Percentiles rank a stretch among this genome's conserved stretches.
These are phyloP conservation scores for Candida coquimbonensis DNA, from an alignment of 805 yeast genomes.

Conservation along the genomic window DNA sequence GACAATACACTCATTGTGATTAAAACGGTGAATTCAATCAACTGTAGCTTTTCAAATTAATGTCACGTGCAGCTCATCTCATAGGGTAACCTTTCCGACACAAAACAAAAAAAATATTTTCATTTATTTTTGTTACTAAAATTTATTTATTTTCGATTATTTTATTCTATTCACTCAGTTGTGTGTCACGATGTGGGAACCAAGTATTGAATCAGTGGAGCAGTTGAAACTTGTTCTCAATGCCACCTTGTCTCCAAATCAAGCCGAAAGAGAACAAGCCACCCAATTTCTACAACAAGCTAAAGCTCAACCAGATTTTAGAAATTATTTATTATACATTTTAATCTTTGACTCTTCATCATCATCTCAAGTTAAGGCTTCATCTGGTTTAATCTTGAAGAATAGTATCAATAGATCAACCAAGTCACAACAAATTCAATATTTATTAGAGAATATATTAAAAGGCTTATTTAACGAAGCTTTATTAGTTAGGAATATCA, in stretches of 20 bases:
- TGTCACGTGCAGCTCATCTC: constrained; percentile 1
- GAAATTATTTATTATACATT: constrained; percentile 69
- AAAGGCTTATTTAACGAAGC: constrained; percentile 46
- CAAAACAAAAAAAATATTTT: too few relatives aligned
- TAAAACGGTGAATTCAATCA: too few relatives aligned
- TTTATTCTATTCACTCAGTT: neutral
- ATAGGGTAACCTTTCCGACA: neutral
- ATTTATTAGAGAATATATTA: constrained; percentile 30
- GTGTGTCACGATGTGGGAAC: constrained; percentile 51
- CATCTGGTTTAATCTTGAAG: constrained; percentile 83
- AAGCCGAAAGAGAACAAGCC: constrained; percentile 53
- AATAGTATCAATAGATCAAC: constrained; percentile 51
- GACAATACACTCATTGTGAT: neutral
- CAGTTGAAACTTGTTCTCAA: constrained; percentile 62
- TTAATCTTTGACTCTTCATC: constrained; percentile 47
- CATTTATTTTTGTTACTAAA: too few relatives aligned
- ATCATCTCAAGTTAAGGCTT: constrained; percentile 62
- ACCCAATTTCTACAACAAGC: constrained; percentile 70
- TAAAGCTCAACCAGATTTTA: constrained; percentile 64
- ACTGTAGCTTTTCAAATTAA: neutral
- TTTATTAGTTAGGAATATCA: constrained; percentile 70
- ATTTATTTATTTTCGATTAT: neutral
- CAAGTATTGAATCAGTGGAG: constrained; percentile 52
- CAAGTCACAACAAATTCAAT: constrained; percentile 25
- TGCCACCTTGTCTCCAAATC: constrained; percentile 62